Evolutionary conservation across 768 basidiomycete genomes (phyloP).

Genomic region (Coprinellus micaceus): DNA sequence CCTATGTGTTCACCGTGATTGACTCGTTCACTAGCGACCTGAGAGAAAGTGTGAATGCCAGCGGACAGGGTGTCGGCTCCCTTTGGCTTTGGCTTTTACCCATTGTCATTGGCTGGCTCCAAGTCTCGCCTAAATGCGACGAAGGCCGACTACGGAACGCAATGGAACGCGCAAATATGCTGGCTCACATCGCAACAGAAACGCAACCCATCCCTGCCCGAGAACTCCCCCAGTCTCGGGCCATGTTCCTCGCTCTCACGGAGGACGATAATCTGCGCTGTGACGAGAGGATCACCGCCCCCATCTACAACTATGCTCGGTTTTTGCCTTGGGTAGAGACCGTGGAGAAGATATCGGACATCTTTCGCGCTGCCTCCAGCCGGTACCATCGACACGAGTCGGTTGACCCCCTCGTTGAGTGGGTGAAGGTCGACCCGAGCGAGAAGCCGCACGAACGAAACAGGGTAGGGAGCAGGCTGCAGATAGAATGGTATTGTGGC

Average conservation of each 20-base stretch:
- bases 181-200: slow-evolving; percentile 19
- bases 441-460: background rate
- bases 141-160: slow-evolving; percentile 26
- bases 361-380: slow-evolving; percentile 12
- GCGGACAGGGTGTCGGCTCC: slow-evolving; percentile 36
- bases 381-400: slow-evolving; percentile 7
- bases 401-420: background rate
- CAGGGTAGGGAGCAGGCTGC: background rate
- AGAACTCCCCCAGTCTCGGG: background rate
- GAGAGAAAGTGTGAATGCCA: slow-evolving; percentile 19
- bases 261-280: background rate
- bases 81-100: slow-evolving; percentile 44
- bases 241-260: background rate
- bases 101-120: slow-evolving; percentile 38
- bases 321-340: slow-evolving; percentile 17
- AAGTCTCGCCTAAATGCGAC: slow-evolving; percentile 39
- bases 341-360: slow-evolving; percentile 10
- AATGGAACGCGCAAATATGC: slow-evolving; percentile 24
- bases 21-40: slow-evolving; percentile 27
- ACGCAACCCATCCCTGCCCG: background rate
- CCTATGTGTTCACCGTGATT: slow-evolving; percentile 38
- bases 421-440: background rate
- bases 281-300: slow-evolving; percentile 17
- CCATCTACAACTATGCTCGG: slow-evolving; percentile 22
- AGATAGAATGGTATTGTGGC: slow-evolving; percentile 1